phyloP scores from a whole-genome alignment of 2,329 filamentous ascomycete species.

The Tolypocladium inflatum region DNA sequence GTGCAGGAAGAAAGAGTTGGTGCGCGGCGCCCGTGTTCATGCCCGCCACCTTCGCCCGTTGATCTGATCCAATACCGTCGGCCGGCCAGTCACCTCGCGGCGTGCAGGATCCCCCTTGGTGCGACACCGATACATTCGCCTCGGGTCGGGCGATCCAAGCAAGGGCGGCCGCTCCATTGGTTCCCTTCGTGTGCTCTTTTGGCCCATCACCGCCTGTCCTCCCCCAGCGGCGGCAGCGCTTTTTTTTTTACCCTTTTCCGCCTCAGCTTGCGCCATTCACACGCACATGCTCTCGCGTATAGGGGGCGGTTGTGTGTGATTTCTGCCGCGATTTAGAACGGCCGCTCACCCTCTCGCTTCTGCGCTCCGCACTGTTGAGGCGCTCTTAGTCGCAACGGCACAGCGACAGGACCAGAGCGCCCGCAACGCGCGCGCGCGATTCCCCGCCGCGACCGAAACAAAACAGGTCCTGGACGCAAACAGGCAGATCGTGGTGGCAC shows the following conservation, averaged over 20 bases:
- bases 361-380: too few relatives aligned
- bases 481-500: not conserved
- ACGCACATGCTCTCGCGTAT: not conserved
- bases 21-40: not conserved
- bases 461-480: not conserved
- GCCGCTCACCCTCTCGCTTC: too few relatives aligned
- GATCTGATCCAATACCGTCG: not conserved
- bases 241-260: not conserved
- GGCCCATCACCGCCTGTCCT: constrained; percentile 7
- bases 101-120: constrained; percentile 1
- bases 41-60: not conserved
- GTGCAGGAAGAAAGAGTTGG: not conserved
- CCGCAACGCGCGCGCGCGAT: not conserved
- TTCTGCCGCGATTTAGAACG: not conserved
- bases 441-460: not conserved
- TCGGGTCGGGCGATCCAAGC: constrained; percentile 5
- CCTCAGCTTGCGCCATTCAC: not conserved
- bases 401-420: not conserved
- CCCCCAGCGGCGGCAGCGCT: not conserved
- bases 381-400: not conserved
- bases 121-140: constrained; percentile 5
- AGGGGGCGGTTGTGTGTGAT: not conserved
- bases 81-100: not conserved
- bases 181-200: not conserved
- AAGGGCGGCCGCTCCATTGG: constrained; percentile 8